Evolutionary conservation across 2,329 filamentous ascomycete genomes (phyloP), one percentile per base, ranked within the genome.

Genomic region (Chrysoporthe puriensis): DNA sequence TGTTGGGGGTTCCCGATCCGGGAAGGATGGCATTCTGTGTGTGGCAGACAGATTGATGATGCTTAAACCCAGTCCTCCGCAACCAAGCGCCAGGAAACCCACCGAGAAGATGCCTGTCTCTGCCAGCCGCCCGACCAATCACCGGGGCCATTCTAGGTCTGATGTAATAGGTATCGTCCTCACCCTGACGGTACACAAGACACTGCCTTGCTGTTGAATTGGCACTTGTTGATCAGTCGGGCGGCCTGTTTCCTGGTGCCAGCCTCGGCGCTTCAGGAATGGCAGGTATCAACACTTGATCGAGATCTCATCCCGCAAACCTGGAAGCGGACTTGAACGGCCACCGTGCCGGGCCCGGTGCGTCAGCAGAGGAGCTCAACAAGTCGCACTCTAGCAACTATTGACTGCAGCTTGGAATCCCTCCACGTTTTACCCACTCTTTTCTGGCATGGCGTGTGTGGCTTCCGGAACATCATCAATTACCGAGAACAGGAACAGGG

Each of bases 121-220:
- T 61, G 50, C 40, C n/a, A 43, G 1, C 18, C 14, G n/a, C 13
- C 4, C 57, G n/a, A 9, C 63, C 58, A 68, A 66, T 66, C 63
- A 66, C 50, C 58, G 58, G 63, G 46, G 9, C 56, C 40, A 48
- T 57, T 59, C 62, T 62, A 58, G 42, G 65, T 46, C 63, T 66
- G 66, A 68, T 68, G 66, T 68, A 68, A 66, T 68, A 56, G 43
- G 40, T 54, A 43, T 32, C 42, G 16, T 67, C 32, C 57, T 26
- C 59, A 21, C 6, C 14, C 43, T 44, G 50, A 32, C 50, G 21
- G 26, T 54, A 54, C 50, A 54, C 26, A 54, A 32, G 16, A 4
- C 21, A 26, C 26, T 54, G 50, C 50, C 62, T 40, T 44, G 46
- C 32, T 36, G 13, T 61, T 42, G 11, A 50, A 52, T 52, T 59